A percentile compares a stretch with the other conserved stretches of the same genome.
Conservation (phyloP, 2,329 filamentous ascomycete species). For the Aspergillus intermedius region DNA sequence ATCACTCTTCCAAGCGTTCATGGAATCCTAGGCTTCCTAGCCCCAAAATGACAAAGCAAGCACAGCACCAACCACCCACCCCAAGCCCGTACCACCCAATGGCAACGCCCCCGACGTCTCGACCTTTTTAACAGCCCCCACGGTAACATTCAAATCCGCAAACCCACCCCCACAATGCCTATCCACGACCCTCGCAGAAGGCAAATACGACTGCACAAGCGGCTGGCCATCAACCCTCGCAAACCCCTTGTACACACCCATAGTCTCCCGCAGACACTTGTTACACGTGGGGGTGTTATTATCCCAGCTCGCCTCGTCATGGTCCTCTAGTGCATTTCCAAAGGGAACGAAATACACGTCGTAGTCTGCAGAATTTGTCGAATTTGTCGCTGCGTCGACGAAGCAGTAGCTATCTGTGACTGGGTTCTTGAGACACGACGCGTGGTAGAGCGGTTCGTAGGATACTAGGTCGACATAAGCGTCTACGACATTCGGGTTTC, state of each 20-base stretch:
- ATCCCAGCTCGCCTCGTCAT: not conserved
- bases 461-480: conserved; percentile 69
- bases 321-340: conserved; percentile 58
- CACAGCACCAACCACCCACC: not conserved
- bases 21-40: not conserved
- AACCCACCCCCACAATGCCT: conserved; percentile 53
- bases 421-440: conserved; percentile 68
- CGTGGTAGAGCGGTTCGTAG: conserved; percentile 72
- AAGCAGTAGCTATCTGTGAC: conserved; percentile 66
- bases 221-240: conserved; percentile 60
- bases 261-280: conserved; percentile 68
- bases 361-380: conserved; percentile 60
- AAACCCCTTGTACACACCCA: conserved; percentile 69
- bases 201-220: conserved; percentile 62
- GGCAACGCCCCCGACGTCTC: not conserved
- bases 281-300: conserved; percentile 52
- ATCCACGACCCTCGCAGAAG: conserved; percentile 68
- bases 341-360: conserved; percentile 84
- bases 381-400: conserved; percentile 75
- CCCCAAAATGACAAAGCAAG: too few species aligned
- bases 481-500: conserved; percentile 65
- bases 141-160: conserved; percentile 43
- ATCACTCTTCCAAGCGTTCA: not conserved
- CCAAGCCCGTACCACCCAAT: not conserved
- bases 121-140: conserved; percentile 9